Evolutionary conservation across 2,329 filamentous ascomycete species (phyloP), one percentile per base, ranked within the genome.

Genomic region (Fusarium praegraminearum): DNA sequence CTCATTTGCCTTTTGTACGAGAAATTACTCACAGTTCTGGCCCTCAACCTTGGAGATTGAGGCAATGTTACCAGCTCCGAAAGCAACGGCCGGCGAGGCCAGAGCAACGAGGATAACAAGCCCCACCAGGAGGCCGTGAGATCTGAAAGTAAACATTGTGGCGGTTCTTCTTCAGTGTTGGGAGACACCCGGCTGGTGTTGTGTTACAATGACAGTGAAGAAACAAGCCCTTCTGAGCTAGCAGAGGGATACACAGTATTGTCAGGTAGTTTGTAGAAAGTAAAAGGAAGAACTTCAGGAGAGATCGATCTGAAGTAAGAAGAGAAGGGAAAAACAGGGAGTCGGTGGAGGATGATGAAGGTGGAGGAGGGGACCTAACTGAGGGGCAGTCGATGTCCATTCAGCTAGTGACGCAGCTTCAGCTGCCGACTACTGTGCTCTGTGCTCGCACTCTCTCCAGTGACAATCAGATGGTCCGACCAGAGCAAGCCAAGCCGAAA

Each of bases 51-150:
- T 91, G 76, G 93, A 91, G 65, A 93, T 86, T 61, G 91, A 89
- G 43, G 92, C 93, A 78, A 97, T 96, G 80, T 97, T 97, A 67
- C 94, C 94, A 74, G 93, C 93, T 71, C 93, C 93, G 77, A 97
- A 97, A 57, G 92, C 93, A 72, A 91, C 84, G 36, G 88, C 87
- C 20, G 91, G 92, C 65, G 85, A 85, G 56, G 90, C 88, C 75
- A 93, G 87, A 71, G 88, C 81, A 73, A 94, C 83, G 71, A 95
- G 81, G 70, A 93, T 76, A 57, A 87, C 78, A 72, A 90, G 75
- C 74, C 84, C 86, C 79, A 89, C 76, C 65, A 89, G 75, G 74
- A 87, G 79, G 75, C 83, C 82, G 72, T 82, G 81, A 55, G 81
- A 81, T 76, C 82, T 85, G 69, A 83, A 75, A 67, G 80, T 79